phyloP scores from a whole-genome alignment of 352 stramenopile genomes.

The Lagenidium sp. region DNA sequence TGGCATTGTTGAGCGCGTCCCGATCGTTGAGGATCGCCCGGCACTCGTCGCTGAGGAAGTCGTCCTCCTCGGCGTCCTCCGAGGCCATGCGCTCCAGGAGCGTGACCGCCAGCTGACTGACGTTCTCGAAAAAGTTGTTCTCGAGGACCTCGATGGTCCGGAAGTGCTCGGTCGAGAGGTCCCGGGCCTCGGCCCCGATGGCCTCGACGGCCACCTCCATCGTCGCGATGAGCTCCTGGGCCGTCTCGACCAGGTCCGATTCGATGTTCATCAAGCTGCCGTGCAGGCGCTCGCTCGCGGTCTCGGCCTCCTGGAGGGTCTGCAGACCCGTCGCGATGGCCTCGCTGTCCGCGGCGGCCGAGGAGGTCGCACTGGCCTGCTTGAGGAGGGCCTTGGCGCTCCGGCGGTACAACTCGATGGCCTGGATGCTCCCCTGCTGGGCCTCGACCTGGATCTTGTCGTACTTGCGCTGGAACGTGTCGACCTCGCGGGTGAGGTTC shows the following conservation, averaged over 20 bases:
- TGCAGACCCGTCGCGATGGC: slow-evolving; percentile 36
- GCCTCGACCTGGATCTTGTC: slow-evolving; percentile 53
- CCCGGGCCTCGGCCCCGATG: slow-evolving; percentile 46
- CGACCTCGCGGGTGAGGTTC: slow-evolving; percentile 41
- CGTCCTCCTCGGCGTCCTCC: slow-evolving; percentile 71
- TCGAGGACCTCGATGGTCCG: slow-evolving; percentile 85
- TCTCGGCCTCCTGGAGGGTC: slow-evolving; percentile 77
- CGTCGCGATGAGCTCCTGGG: slow-evolving; percentile 49
- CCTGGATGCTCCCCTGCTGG: slow-evolving; percentile 60
- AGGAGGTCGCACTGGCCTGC: slow-evolving; percentile 22
- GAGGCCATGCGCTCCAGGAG: slow-evolving; percentile 70
- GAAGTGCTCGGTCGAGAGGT: slow-evolving; percentile 80
- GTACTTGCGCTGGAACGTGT: slow-evolving; percentile 51
- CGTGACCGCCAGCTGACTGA: slow-evolving; percentile 70
- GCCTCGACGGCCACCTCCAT: slow-evolving; percentile 61
- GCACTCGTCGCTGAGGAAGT: slow-evolving; percentile 73
- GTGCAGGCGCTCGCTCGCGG: slow-evolving; percentile 79
- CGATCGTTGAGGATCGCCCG: slow-evolving; percentile 74
- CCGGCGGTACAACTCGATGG: slow-evolving; percentile 74
- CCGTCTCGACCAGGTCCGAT: slow-evolving; percentile 73
- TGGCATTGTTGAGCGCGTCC: slow-evolving; percentile 78
- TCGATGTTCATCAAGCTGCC: slow-evolving; percentile 84
- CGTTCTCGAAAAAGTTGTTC: slow-evolving; percentile 86
- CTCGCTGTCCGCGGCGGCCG: slow-evolving; percentile 1
- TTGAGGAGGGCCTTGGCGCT: slow-evolving; percentile 71